Evolutionary conservation across 805 yeast species (phyloP).

Genomic region (Wickerhamiella lipophila): DNA sequence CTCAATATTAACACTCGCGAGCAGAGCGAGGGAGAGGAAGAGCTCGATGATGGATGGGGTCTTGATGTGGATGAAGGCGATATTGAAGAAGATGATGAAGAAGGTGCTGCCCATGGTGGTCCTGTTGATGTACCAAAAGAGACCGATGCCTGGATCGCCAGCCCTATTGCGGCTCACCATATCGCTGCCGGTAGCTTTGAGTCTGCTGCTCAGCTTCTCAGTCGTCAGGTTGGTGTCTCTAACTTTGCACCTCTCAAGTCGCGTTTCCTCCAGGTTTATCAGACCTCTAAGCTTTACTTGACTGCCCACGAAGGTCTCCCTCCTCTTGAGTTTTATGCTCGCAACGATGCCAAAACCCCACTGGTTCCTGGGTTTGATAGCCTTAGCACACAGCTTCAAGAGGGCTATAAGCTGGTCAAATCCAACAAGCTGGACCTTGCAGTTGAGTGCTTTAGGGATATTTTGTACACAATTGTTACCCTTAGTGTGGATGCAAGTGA

Average conservation of each 20-base stretch:
- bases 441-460: constrained; percentile 61
- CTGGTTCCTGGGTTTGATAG: constrained; percentile 59
- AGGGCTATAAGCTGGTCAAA: constrained; percentile 73
- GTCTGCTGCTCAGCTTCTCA: constrained; percentile 83
- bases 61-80: constrained; percentile 39
- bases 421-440: constrained; percentile 76
- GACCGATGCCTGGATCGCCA: constrained; percentile 69
- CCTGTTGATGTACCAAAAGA: constrained; percentile 39
- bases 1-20: constrained; percentile 14
- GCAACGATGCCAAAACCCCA: constrained; percentile 62
- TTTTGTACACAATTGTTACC: constrained; percentile 63
- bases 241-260: constrained; percentile 77
- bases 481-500: constrained; percentile 63
- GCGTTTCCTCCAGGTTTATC: constrained; percentile 74
- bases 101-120: constrained; percentile 17
- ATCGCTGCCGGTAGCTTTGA: constrained; percentile 96
- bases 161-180: constrained; percentile 81
- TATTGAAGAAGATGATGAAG: constrained; percentile 54
- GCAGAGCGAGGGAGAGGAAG: constrained; percentile 35
- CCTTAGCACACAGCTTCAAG: constrained; percentile 47
- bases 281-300: constrained; percentile 61
- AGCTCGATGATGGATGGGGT: constrained; percentile 27
- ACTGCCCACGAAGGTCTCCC: constrained; percentile 66
- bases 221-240: constrained; percentile 77
- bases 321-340: constrained; percentile 52